Base-by-base conservation (phyloP, 176 grass and related monocot genomes). In the Aechmea fasciata region DNA sequence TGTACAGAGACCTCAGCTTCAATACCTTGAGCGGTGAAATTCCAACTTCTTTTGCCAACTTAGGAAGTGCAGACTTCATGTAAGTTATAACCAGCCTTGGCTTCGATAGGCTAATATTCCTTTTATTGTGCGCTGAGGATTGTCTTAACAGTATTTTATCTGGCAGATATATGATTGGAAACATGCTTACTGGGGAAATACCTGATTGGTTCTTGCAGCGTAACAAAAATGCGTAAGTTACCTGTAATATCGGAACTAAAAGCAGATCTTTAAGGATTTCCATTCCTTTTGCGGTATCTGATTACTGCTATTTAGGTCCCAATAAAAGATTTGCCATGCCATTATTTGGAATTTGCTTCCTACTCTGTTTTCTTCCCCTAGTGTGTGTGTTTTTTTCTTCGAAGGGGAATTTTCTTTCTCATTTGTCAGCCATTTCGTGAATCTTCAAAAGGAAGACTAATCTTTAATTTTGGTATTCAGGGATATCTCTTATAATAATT, bases 401-500 rank as follows among this genome's bases (percentile, higher is more conserved):
- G 33, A 41, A 41, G 33, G 33, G 33, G 5, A 41, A 41, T 41
- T 66, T 66, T 26, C 14, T 49, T 63, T 18, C 49, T 49, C n/a
- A 4, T 15, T 73, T 49, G 33, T 41, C 33, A 41, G 33, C 33
- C 33, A 41, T 41, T 41, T 41, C 33, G 0, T 7, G 33, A 41
- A 15, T 26, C 25, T 6, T 15, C 41, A 22, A 48, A 66, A 66
- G 33, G 14, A 33, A 65, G 18, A 63, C 11, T 82, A 64, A 22
- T 17, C 51, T 6, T n/a, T 52, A 75, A 64, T 13, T 48, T 81
- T 73, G 47, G 65, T 73, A 66, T 87, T 74, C 83, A 96, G 93
- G 70, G 93, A 96, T 64, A 74, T 92, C 76, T 94, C 90, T 48
- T 79, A 81, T 69, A 97, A 97, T 74, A 87, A 87, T 57, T 97